A percentile compares a stretch with the other conserved stretches of the same genome.
These are phyloP conservation scores for Hibiscus syriacus DNA, from an alignment of 345 rosid species.

Conservation along the genomic window DNA sequence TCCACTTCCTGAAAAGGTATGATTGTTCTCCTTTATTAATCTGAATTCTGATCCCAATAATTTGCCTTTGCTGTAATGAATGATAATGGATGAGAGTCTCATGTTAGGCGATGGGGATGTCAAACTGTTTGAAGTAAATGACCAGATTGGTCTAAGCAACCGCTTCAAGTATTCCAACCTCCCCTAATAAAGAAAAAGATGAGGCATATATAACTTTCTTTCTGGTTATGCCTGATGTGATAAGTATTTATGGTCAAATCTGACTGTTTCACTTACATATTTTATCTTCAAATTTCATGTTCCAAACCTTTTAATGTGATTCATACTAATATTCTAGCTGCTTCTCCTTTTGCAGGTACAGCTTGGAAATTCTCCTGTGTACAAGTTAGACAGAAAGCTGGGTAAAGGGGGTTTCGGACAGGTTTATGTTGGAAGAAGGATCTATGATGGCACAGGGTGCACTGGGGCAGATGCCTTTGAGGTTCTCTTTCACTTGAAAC, in stretches of 20 bases:
- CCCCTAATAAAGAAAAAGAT: background rate
- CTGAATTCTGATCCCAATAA: background rate
- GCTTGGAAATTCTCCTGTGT: constrained; percentile 53
- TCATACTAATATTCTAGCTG: background rate
- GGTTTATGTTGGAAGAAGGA: constrained; percentile 63
- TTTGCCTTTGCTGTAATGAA: background rate
- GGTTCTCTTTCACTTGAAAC: constrained; percentile 15
- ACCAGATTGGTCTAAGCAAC: background rate
- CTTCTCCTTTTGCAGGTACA: constrained; percentile 33
- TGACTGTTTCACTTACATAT: background rate
- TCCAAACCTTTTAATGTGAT: background rate
- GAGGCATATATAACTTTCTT: background rate
- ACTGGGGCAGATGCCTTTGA: constrained; percentile 36
- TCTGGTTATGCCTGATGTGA: background rate
- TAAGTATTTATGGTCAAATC: background rate
- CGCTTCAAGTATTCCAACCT: background rate
- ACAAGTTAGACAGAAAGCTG: constrained; percentile 50
- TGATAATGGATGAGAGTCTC: background rate
- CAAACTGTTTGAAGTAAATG: background rate
- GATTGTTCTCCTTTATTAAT: background rate
- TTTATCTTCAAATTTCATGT: background rate
- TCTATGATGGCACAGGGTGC: constrained; percentile 24
- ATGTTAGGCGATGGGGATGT: background rate
- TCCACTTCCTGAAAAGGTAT: constrained; percentile 41
- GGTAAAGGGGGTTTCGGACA: constrained; percentile 78